Base-by-base conservation (phyloP, 148 eudicot species). In the Chenopodium suecicum region DNA sequence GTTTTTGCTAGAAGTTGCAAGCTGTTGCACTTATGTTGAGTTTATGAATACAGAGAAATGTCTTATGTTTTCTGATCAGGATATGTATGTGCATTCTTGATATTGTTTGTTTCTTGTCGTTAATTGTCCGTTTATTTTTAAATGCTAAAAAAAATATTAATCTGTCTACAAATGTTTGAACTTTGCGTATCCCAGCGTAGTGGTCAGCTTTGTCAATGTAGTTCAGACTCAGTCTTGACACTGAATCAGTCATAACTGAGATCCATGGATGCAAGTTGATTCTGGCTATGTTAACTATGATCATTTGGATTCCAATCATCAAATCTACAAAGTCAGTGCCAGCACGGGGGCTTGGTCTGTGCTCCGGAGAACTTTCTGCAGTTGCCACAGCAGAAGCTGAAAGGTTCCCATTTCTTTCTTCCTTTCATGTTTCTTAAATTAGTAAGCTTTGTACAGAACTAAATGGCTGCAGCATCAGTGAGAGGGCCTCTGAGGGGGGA, bases 381-480 rank as follows among this genome's bases (percentile, higher is more conserved):
- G 82, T 80, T 25, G 83, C 85, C 20, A 63, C 83, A 16, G 75
- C 54, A 64, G 78, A 66, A 54, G 80, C 82, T 80, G 78, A 34
- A 25, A 82, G 4, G 37, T 66, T 72, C 66, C 48, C 31, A 22
- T 70, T 52, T 44, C 27, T 68, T 62, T 79, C 82, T 80, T 84
- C 79, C 46, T 72, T 83, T 80, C 86, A 89, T 77, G 87, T 84
- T 80, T 84, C 87, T 75, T 84, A 81, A 81, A 47, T 52, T 73
- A 74, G 75, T 67, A 64, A 86, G 77, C 83, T 77, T 78, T 74
- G 78, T 78, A 56, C 78, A 80, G 70, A 56, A 85, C 82, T 13
- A 82, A 76, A 88, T 83, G 89, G 87, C 88, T 4, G 87, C 83
- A 44, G 84, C 88, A 13, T 19, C 79, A 2, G 70, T 85, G 75